Evolutionary conservation across 768 basidiomycete species (phyloP).

Genomic region (Thelephora aurantiotincta): DNA sequence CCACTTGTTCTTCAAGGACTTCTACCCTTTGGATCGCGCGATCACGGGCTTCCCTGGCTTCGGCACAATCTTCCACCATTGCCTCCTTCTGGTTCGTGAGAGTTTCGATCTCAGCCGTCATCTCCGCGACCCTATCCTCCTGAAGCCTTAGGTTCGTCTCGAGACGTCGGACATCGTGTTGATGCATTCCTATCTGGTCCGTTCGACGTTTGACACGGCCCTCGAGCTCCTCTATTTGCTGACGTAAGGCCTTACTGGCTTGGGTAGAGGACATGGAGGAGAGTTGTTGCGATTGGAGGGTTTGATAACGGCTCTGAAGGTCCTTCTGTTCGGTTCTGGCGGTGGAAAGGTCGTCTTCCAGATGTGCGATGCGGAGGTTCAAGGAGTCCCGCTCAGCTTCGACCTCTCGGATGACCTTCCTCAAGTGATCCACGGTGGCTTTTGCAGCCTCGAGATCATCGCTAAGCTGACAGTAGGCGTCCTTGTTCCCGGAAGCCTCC

Average conservation of each 20-base stretch:
- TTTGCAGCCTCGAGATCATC: constrained; percentile 26
- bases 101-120: constrained; percentile 56
- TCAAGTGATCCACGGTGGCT: constrained; percentile 28
- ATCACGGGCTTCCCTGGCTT: constrained; percentile 62
- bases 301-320: constrained; percentile 45
- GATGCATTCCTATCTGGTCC: constrained; percentile 65
- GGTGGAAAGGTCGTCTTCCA: constrained; percentile 40
- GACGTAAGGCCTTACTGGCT: constrained; percentile 37
- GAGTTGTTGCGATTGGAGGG: constrained; percentile 53
- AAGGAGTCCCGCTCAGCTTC: constrained; percentile 59
- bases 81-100: constrained; percentile 54
- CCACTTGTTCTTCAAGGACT: constrained; percentile 46
- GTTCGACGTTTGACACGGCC: constrained; percentile 47
- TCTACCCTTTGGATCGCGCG: constrained; percentile 42
- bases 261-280: constrained; percentile 44
- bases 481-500: constrained; percentile 9
- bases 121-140: constrained; percentile 60
- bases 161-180: constrained; percentile 64
- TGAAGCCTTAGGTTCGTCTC: constrained; percentile 63
- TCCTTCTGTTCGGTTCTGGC: constrained; percentile 39
- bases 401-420: constrained; percentile 34
- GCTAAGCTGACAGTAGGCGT: constrained; percentile 11
- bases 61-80: constrained; percentile 77
- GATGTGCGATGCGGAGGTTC: constrained; percentile 45
- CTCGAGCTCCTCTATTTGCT: constrained; percentile 60